A percentile compares a stretch with the other conserved stretches of the same genome.
These are phyloP conservation scores for Poa annua DNA, from an alignment of 176 grass and related monocot genomes.

Conservation along the genomic window DNA sequence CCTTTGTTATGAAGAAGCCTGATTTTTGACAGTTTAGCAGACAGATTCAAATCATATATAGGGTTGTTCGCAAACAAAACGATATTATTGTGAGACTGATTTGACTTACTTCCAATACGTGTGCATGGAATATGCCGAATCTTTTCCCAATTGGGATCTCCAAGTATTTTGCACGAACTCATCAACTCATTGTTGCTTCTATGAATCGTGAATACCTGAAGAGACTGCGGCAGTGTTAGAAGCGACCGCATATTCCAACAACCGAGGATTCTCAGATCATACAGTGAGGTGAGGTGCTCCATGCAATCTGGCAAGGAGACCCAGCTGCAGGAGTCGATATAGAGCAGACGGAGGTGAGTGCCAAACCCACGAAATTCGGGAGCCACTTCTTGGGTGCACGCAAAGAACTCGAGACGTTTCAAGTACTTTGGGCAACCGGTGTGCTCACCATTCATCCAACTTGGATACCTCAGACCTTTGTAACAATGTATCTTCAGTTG, in stretches of 20 bases:
- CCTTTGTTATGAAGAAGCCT: background rate
- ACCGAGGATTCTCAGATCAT: accelerated
- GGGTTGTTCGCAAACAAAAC: too few relatives aligned
- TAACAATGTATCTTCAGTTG: background rate
- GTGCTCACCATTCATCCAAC: conserved; percentile 17
- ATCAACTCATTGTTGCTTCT: background rate
- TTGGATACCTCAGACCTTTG: conserved; percentile 20
- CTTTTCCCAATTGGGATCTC: conserved; percentile 13
- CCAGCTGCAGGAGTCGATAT: accelerated
- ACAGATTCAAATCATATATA: background rate
- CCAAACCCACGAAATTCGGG: background rate
- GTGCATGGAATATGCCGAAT: background rate
- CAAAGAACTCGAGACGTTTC: accelerated
- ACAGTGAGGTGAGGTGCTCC: background rate
- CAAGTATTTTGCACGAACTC: background rate
- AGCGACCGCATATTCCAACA: background rate
- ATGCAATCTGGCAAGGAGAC: background rate
- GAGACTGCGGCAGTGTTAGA: background rate
- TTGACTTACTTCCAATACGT: too few relatives aligned
- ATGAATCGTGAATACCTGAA: accelerated
- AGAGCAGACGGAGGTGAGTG: background rate
- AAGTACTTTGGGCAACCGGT: background rate
- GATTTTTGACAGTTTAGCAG: background rate
- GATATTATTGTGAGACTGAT: too few relatives aligned
- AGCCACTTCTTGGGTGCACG: background rate